phyloP scores from a whole-genome alignment of 257 asterid species.

The Vinca minor region DNA sequence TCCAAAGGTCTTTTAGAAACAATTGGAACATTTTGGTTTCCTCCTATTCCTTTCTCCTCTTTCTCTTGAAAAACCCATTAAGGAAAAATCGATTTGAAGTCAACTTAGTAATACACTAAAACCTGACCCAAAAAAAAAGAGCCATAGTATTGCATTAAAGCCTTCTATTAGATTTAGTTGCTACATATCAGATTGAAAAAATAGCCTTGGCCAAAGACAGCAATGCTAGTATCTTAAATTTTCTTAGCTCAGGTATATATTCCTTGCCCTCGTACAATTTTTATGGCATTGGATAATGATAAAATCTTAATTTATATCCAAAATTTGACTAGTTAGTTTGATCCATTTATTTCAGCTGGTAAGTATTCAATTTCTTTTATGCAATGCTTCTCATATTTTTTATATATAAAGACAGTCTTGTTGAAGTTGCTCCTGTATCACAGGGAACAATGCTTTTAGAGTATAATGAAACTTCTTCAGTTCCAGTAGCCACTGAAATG shows the following conservation, averaged over 20 bases:
- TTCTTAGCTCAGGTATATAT: background rate
- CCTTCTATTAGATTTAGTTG: no score
- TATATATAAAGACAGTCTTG: background rate
- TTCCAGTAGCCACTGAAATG: slow-evolving; percentile 75
- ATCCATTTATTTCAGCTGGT: background rate
- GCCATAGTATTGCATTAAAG: no score
- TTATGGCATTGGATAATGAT: background rate
- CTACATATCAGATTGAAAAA: no score
- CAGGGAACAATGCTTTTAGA: slow-evolving; percentile 78
- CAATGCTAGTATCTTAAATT: background rate
- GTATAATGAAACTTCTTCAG: slow-evolving; percentile 32
- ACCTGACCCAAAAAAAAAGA: no score
- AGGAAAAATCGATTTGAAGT: no score
- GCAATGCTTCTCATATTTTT: background rate
- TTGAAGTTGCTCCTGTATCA: background rate
- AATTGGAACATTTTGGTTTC: no score
- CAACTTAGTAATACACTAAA: no score
- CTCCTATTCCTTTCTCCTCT: no score
- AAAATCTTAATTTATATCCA: no score
- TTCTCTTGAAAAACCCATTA: no score
- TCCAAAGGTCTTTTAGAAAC: no score
- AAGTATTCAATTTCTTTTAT: background rate
- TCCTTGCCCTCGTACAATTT: background rate
- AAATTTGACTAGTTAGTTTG: background rate
- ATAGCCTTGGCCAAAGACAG: no score